Conservation (phyloP, 2,329 filamentous ascomycete species). For the Nemania sp. region DNA sequence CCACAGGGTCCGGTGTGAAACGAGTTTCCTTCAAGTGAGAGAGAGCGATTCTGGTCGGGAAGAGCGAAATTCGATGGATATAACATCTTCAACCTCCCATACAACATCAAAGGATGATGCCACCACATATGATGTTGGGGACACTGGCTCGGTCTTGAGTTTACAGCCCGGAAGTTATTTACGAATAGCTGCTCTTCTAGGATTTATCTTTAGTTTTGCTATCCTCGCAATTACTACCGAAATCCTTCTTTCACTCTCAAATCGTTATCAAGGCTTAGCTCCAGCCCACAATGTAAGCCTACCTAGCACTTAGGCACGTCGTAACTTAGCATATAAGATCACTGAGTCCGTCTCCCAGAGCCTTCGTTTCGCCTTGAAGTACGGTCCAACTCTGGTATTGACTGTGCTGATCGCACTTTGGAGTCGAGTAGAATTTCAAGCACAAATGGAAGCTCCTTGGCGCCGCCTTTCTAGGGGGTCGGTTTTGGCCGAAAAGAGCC, state of each 20-base stretch:
- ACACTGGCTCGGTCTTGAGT: neutral
- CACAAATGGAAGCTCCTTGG: neutral
- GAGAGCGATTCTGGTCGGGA: no score
- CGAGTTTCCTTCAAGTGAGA: no score
- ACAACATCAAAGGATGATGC: neutral
- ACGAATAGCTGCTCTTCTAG: neutral
- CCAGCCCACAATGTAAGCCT: neutral
- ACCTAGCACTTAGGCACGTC: neutral
- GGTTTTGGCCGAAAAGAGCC: neutral
- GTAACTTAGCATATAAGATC: neutral
- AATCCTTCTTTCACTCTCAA: neutral
- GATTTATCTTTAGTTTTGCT: neutral
- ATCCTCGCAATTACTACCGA: neutral
- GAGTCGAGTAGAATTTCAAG: neutral
- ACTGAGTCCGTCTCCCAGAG: neutral
- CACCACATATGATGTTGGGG: neutral
- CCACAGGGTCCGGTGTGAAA: no score
- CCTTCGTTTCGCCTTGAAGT: neutral
- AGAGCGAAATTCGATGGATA: no score
- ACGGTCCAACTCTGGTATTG: neutral
- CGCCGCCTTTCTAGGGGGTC: neutral
- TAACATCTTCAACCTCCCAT: no score
- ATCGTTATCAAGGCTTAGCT: neutral
- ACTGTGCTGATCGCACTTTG: neutral
- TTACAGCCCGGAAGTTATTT: neutral